A percentile compares a stretch with the other conserved stretches of the same genome.
Evolutionary conservation across 2,329 filamentous ascomycete genomes (phyloP).

Genomic region (Tolypocladium endophyticum): DNA sequence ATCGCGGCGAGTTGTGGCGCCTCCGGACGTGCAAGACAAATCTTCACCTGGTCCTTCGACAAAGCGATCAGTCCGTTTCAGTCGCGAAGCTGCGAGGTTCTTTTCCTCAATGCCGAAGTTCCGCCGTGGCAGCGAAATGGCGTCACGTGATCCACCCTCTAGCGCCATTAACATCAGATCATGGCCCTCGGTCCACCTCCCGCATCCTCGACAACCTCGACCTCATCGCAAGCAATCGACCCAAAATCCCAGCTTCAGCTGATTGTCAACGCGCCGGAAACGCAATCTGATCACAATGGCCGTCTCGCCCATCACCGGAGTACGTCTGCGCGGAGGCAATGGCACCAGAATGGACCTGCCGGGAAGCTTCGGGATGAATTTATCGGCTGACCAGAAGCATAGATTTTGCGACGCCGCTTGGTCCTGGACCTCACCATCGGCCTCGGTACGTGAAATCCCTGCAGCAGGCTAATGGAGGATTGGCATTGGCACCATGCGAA

Average conservation of each 20-base stretch:
- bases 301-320: conserved; percentile 47
- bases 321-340: conserved; percentile 33
- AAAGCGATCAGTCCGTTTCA: background rate
- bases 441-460: conserved; percentile 36
- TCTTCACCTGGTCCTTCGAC: background rate
- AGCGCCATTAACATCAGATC: conserved; percentile 25
- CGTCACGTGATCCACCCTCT: conserved; percentile 10
- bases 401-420: conserved; percentile 53
- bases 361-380: conserved; percentile 3
- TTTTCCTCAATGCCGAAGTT: conserved; percentile 14
- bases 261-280: conserved; percentile 9
- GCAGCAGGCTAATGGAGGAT: conserved; percentile 10
- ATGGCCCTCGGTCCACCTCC: conserved; percentile 10
- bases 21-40: background rate
- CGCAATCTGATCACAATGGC: conserved; percentile 33
- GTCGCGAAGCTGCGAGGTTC: conserved; percentile 8
- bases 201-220: conserved; percentile 5
- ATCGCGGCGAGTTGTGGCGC: conserved; percentile 29
- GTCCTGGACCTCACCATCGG: conserved; percentile 45
- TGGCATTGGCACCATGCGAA: conserved; percentile 4
- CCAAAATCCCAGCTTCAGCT: conserved; percentile 10
- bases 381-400: conserved; percentile 21
- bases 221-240: conserved; percentile 12
- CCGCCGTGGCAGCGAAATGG: conserved; percentile 6
- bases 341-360: conserved; percentile 1